phyloP scores from a whole-genome alignment of 257 asterid species.

The Perilla frutescens region DNA sequence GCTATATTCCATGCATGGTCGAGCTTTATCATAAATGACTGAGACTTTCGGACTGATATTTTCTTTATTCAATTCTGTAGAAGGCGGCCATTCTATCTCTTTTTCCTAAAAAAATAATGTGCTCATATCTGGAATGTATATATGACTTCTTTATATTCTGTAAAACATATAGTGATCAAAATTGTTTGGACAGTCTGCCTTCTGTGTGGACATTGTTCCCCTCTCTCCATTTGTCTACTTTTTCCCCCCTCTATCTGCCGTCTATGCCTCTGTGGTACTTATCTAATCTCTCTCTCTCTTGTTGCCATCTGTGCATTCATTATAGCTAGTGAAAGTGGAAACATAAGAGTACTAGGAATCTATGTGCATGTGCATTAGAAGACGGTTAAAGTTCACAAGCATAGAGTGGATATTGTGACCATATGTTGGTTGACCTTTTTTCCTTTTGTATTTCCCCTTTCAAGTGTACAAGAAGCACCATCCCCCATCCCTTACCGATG shows the following conservation, averaged over 20 bases:
- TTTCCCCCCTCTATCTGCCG: background rate
- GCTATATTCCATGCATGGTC: background rate
- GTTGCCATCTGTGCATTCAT: background rate
- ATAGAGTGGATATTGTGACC: constrained; percentile 11
- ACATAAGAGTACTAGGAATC: background rate
- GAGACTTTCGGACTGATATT: too few species aligned
- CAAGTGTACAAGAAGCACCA: constrained; percentile 94
- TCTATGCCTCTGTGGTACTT: background rate
- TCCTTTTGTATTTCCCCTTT: background rate
- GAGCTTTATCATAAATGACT: background rate
- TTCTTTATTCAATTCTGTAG: too few species aligned
- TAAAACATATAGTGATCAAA: background rate
- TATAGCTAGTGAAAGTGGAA: constrained; percentile 7
- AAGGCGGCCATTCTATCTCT: background rate
- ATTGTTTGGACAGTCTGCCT: background rate
- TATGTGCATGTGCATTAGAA: background rate
- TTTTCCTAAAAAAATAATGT: background rate
- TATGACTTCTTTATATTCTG: background rate
- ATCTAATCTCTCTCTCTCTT: background rate
- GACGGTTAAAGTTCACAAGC: background rate
- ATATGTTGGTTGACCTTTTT: constrained; percentile 26
- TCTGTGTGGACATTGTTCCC: background rate
- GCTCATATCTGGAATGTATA: background rate
- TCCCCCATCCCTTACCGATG: constrained; percentile 85
- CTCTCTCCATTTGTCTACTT: background rate